A percentile compares a stretch with the other conserved stretches of the same genome.
phyloP scores from a whole-genome alignment of 495 filamentous ascomycete species.

The Lophiotrema nucula region DNA sequence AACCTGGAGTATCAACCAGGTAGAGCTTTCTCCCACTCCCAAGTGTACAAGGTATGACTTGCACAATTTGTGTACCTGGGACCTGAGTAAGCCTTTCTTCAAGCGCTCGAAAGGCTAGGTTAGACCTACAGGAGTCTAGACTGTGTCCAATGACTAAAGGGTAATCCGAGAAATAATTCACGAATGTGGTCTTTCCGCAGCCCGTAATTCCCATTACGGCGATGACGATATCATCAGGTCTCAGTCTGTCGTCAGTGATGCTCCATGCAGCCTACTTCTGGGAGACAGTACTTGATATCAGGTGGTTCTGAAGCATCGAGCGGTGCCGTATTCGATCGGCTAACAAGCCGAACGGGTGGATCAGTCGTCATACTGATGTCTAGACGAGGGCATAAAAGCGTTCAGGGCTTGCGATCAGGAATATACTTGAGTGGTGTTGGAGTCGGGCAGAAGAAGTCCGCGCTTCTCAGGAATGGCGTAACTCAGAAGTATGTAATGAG shows the following conservation, averaged over 20 bases:
- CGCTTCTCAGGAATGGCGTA: no score
- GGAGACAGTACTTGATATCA: no score
- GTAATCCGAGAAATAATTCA: conserved; percentile 3
- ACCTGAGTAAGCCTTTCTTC: background rate
- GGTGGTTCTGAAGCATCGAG: no score
- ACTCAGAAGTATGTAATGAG: no score
- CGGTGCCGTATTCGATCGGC: no score
- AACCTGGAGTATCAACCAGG: conserved; percentile 7
- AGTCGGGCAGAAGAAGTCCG: no score
- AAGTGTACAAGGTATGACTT: background rate
- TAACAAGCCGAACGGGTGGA: no score
- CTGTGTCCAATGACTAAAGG: background rate
- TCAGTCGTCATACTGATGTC: no score
- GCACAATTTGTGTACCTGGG: background rate
- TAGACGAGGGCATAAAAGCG: no score
- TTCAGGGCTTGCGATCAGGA: no score
- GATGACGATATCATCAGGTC: conserved; percentile 30
- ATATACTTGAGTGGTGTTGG: no score
- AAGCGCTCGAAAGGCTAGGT: background rate
- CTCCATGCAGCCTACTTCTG: background rate
- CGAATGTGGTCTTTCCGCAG: conserved; percentile 18
- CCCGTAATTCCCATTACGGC: conserved; percentile 38
- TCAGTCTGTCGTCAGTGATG: background rate
- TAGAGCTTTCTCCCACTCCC: background rate
- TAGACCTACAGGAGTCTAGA: conserved; percentile 7